Evolutionary conservation across 2,329 filamentous ascomycete genomes (phyloP), one percentile per base, ranked within the genome.

Genomic region (Boeremia lycopersici): DNA sequence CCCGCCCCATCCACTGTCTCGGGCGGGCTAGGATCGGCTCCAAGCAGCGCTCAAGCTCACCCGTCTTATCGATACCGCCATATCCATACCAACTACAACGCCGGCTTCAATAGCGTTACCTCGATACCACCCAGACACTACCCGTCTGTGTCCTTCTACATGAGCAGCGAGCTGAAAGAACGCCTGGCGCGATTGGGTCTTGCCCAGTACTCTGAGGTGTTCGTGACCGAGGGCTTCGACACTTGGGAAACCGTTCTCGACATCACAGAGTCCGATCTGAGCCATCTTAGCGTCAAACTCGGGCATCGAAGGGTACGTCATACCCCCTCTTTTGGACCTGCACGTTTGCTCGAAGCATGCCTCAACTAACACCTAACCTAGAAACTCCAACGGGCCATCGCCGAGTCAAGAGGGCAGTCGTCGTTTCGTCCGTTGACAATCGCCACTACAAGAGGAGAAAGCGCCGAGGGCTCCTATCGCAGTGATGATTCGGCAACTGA

Each of bases 361-460:
- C 42, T 6, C 41, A 19, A 40, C 52, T 64, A 49, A 66, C 10
- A 15, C 33, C 6, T 13, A 6, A 2, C 33, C 39, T 61, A 91
- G 88, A 91, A 91, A 82, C 81, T 95, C n/a, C 90, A 95, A 77
- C 82, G 90, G 58, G 88, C 88, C 45, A 93, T 95, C 68, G 89
- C 89, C 56, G 89, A 91, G 65, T 86, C 84, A 17, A 81, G 89
- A 70, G 87, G 89, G 61, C 72, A 62, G 64, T 73, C 62, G 62
- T 64, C 73, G 68, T 69, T 72, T 65, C 62, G 70, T 65, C 67
- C 74, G 41, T 35, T 78, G 59, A 60, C 73, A 57, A 59, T 64
- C 30, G 55, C 64, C 54, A 59, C 83, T 17, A 76, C 79, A 12
- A 78, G 76, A 38, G 82, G 78, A 48, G 72, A 78, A n/a, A 80